Percentiles rank a stretch among this genome's conserved stretches.
phyloP scores from a whole-genome alignment of 352 stramenopile species.

The Globisporangium polare region DNA sequence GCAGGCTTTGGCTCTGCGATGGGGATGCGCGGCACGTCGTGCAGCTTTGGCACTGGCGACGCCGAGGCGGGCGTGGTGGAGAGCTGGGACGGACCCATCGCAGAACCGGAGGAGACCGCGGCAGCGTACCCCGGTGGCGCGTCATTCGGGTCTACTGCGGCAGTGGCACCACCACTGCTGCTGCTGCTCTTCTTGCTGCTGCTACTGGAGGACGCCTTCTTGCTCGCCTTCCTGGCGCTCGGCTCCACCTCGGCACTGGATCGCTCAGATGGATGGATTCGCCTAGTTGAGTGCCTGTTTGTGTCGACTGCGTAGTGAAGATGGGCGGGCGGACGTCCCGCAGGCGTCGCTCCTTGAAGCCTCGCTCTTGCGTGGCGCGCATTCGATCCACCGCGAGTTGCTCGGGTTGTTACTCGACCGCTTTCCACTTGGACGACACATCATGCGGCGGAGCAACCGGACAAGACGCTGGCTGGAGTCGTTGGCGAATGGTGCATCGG shows the following conservation, averaged over 20 bases:
- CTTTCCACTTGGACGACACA: no score
- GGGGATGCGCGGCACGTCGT: slow-evolving; percentile 33
- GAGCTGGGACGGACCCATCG: slow-evolving; percentile 10
- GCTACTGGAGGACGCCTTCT: slow-evolving; percentile 20
- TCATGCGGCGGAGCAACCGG: no score
- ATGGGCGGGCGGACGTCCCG: no score
- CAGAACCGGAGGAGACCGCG: neutral
- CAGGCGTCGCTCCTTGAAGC: no score
- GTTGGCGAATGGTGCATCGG: no score
- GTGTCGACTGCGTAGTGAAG: slow-evolving; percentile 16
- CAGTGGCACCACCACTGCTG: neutral
- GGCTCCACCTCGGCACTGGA: slow-evolving; percentile 4
- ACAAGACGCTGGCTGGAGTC: no score
- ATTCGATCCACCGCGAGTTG: no score
- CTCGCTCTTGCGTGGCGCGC: no score
- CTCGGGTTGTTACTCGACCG: no score
- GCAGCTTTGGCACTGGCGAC: slow-evolving; percentile 18
- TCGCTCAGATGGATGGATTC: no score
- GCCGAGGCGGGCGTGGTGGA: slow-evolving; percentile 13
- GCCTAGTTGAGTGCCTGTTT: no score
- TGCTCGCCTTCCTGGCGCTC: slow-evolving; percentile 26
- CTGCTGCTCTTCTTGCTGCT: slow-evolving; percentile 9
- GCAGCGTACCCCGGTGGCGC: slow-evolving; percentile 3
- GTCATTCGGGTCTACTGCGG: slow-evolving; percentile 5
- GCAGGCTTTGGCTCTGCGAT: slow-evolving; percentile 44